These are phyloP conservation scores for Hypoxylon sp. DNA, from an alignment of 2,329 filamentous ascomycete species.

Conservation along the genomic window DNA sequence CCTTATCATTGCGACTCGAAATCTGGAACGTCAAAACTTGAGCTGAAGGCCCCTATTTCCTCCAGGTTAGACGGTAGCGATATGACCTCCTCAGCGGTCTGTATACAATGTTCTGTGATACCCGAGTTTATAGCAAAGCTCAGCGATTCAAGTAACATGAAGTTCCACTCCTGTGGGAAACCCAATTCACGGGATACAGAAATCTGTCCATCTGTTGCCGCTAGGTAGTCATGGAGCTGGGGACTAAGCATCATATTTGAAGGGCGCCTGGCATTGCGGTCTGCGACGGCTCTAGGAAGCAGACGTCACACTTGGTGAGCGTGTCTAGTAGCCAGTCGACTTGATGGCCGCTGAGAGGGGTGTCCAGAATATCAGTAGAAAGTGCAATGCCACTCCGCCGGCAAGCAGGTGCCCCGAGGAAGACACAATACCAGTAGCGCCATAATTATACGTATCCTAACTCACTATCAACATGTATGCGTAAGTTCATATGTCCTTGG, in stretches of 20 bases:
- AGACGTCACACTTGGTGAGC: background rate
- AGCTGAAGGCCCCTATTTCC: background rate
- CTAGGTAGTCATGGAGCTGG: too few relatives aligned
- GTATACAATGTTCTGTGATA: constrained; percentile 5
- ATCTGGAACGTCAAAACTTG: background rate
- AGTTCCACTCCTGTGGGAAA: background rate
- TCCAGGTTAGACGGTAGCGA: background rate
- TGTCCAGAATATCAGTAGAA: background rate
- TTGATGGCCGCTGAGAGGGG: background rate
- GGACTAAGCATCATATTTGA: too few relatives aligned
- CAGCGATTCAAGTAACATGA: background rate
- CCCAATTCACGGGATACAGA: background rate
- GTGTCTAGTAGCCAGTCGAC: background rate
- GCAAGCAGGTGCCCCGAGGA: background rate
- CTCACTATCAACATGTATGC: background rate
- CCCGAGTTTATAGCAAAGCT: background rate
- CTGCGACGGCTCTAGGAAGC: background rate
- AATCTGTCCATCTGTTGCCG: background rate
- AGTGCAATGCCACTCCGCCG: background rate
- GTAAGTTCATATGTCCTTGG: background rate
- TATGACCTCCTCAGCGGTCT: background rate
- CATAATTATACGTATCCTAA: background rate
- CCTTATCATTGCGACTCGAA: background rate
- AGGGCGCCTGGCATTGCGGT: too few relatives aligned
- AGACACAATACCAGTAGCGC: background rate